These are phyloP conservation scores for Volvox reticuliferus DNA, from an alignment of 139 green algal genomes.

Conservation along the genomic window DNA sequence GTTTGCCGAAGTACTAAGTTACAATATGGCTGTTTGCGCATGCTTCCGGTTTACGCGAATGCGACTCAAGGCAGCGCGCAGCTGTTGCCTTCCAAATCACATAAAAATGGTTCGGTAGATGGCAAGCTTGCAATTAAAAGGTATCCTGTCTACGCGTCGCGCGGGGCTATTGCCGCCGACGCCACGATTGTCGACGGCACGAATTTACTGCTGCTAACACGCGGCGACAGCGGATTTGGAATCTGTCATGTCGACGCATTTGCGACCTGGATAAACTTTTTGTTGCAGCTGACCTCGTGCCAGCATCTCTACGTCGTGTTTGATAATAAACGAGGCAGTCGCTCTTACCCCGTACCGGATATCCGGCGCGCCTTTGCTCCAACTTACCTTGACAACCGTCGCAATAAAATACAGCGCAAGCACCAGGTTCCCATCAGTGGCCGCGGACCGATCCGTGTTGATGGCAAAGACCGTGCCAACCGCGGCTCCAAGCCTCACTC, in stretches of 20 bases:
- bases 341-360: neutral
- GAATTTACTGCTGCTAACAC: neutral
- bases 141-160: too few species aligned
- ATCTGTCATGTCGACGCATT: neutral
- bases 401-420: neutral
- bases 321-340: slow-evolving; percentile 28
- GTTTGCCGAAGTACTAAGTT: too few species aligned
- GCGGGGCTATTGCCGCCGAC: neutral
- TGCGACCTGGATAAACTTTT: neutral
- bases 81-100: too few species aligned
- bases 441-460: too few species aligned
- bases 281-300: neutral
- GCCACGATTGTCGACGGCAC: slow-evolving; percentile 27
- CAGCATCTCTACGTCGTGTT: slow-evolving; percentile 33
- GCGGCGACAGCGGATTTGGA: neutral
- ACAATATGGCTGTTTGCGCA: too few species aligned
- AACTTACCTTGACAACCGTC: neutral
- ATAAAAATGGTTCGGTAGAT: too few species aligned
- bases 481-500: too few species aligned
- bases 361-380: neutral
- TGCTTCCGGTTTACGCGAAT: too few species aligned
- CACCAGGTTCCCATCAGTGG: neutral
- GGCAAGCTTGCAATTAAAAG: too few species aligned
- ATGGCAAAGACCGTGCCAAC: too few species aligned
- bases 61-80: too few species aligned